Conservation (phyloP, 257 asterid genomes). For the Agastache rugosa region DNA sequence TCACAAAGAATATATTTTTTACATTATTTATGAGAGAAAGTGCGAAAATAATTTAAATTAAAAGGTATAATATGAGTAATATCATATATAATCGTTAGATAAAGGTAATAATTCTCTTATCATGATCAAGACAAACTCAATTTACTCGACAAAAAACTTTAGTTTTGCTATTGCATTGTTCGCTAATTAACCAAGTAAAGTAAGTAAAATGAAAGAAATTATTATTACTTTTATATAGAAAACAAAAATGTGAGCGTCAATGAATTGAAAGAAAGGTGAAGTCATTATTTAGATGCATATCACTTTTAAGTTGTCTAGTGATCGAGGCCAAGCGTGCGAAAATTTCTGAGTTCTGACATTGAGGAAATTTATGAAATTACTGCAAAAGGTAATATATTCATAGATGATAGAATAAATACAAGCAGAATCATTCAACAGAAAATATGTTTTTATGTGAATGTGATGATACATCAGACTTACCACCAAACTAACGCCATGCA, state of each 20-base stretch:
- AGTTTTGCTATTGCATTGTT: neutral
- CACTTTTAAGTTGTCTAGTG: conserved; percentile 36
- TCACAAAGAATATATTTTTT: no score
- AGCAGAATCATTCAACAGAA: conserved; percentile 49
- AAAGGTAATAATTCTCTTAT: neutral
- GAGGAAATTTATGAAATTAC: conserved; percentile 47
- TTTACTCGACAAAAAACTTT: neutral
- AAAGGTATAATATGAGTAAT: no score
- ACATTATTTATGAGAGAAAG: no score
- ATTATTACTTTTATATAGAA: neutral
- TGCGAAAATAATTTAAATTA: no score
- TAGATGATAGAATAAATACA: conserved; percentile 40
- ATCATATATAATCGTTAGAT: no score
- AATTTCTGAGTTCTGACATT: conserved; percentile 51
- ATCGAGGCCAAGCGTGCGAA: conserved; percentile 50
- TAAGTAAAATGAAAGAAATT: neutral
- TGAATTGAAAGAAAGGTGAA: neutral
- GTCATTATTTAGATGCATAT: conserved; percentile 26
- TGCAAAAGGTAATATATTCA: conserved; percentile 30
- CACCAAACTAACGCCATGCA: neutral
- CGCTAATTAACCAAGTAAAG: neutral
- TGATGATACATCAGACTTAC: neutral
- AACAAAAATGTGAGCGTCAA: neutral
- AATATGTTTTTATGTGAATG: conserved; percentile 4
- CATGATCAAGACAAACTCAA: neutral